phyloP scores from a whole-genome alignment of 2,329 filamentous ascomycete genomes.

The Aspergillus piperis region DNA sequence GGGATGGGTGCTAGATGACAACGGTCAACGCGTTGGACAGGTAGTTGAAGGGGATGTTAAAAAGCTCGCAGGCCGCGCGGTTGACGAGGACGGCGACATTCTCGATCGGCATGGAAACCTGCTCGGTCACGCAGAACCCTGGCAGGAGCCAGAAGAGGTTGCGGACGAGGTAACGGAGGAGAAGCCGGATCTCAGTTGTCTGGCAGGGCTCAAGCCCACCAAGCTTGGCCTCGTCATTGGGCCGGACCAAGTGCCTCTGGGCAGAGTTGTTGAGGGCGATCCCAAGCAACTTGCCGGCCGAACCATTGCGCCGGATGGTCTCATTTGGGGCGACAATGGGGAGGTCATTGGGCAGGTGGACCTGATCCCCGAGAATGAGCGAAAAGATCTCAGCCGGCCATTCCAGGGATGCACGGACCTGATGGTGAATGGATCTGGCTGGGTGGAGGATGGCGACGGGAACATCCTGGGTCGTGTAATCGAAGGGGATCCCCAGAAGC shows the following conservation, averaged over 20 bases:
- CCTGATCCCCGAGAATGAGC: conserved; percentile 59
- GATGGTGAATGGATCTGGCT: conserved; percentile 59
- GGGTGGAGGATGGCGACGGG: conserved; percentile 73
- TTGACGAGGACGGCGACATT: conserved; percentile 65
- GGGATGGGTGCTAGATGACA: conserved; percentile 52
- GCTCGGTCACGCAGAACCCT: conserved; percentile 58
- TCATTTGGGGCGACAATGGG: conserved; percentile 57
- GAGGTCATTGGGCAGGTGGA: conserved; percentile 59
- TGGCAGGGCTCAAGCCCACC: conserved; percentile 58
- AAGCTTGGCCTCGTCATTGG: conserved; percentile 61
- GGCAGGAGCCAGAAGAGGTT: conserved; percentile 52
- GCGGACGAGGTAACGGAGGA: conserved; percentile 49
- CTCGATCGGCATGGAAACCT: conserved; percentile 64
- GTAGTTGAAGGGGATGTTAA: conserved; percentile 61
- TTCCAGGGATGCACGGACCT: conserved; percentile 60
- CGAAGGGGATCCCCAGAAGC: conserved; percentile 69
- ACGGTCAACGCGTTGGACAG: conserved; percentile 50
- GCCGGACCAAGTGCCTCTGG: conserved; percentile 56
- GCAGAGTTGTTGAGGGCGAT: conserved; percentile 58
- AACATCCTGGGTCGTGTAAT: conserved; percentile 71
- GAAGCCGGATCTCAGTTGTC: conserved; percentile 38
- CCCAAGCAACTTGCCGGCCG: conserved; percentile 58
- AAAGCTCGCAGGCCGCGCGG: conserved; percentile 59
- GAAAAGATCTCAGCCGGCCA: conserved; percentile 53
- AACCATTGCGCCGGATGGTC: conserved; percentile 56